Conservation (phyloP, 305 asterid species). For the Rubia balearica region DNA sequence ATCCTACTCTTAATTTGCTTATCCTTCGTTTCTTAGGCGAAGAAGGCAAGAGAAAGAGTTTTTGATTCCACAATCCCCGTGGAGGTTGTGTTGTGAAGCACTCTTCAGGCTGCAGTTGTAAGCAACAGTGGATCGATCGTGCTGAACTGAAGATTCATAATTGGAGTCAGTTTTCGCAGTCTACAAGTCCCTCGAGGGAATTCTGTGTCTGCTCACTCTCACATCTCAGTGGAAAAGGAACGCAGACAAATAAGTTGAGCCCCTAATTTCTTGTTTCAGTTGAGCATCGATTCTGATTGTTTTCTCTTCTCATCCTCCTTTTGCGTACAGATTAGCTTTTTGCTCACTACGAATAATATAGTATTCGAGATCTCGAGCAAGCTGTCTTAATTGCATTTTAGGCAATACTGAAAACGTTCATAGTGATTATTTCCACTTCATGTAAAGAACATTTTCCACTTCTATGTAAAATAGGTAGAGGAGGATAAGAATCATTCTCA, state of each 20-base stretch:
- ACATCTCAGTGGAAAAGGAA: too few species aligned
- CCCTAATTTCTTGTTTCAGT: background rate
- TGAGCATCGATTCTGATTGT: background rate
- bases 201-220: background rate
- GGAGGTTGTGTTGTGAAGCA: slow-evolving; percentile 35
- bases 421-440: too few species aligned
- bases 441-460: too few species aligned
- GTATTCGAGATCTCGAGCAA: background rate
- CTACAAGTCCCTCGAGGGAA: background rate
- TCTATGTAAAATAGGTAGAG: too few species aligned
- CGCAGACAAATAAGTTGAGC: too few species aligned
- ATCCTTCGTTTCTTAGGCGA: slow-evolving; percentile 31
- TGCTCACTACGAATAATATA: background rate
- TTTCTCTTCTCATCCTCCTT: background rate
- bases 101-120: background rate
- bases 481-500: too few species aligned
- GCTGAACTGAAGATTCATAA: background rate
- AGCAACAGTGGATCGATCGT: background rate
- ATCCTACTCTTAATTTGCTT: background rate
- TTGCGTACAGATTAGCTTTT: background rate
- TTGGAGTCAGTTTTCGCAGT: background rate
- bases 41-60: slow-evolving; percentile 53
- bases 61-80: slow-evolving; percentile 40
- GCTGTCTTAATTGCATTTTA: background rate
- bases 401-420: too few species aligned